Conservation (phyloP, 202 grass and related monocot genomes). For the Elaeis oleifera region DNA sequence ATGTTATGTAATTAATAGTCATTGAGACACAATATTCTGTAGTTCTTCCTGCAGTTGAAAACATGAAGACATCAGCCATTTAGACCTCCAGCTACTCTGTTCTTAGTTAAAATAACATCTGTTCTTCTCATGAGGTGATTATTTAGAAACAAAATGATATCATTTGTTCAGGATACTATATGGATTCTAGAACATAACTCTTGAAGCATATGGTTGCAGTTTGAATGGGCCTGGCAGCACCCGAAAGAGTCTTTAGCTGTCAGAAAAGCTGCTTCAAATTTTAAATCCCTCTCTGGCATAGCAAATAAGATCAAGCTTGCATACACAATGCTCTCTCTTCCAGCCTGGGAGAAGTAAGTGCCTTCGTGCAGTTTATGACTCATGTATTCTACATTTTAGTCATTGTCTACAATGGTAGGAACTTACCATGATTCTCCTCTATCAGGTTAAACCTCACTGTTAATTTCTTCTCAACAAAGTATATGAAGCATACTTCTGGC, state of each 20-base stretch:
- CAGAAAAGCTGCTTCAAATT: constrained; percentile 58
- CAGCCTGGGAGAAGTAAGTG: constrained; percentile 69
- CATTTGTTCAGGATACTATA: no score
- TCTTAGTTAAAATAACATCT: no score
- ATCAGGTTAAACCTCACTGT: constrained; percentile 64
- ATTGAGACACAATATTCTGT: no score
- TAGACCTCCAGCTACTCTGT: no score
- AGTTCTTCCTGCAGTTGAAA: no score
- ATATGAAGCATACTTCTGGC: constrained; percentile 48
- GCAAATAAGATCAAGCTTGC: constrained; percentile 80
- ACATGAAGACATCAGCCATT: no score
- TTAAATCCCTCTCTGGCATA: constrained; percentile 68
- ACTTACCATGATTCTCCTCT: constrained; percentile 3
- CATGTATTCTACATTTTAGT: background rate
- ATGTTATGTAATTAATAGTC: no score
- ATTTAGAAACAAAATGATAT: no score
- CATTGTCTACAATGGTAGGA: background rate
- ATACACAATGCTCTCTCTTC: constrained; percentile 86
- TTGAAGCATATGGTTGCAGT: constrained; percentile 33
- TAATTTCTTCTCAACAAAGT: constrained; percentile 87
- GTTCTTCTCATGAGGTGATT: no score
- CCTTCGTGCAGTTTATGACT: background rate
- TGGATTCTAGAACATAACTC: no score
- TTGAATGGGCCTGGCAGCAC: constrained; percentile 98
- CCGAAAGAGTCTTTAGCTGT: constrained; percentile 69